Base-by-base conservation (phyloP, 2,329 filamentous ascomycete genomes). In the Fusarium circinatum region DNA sequence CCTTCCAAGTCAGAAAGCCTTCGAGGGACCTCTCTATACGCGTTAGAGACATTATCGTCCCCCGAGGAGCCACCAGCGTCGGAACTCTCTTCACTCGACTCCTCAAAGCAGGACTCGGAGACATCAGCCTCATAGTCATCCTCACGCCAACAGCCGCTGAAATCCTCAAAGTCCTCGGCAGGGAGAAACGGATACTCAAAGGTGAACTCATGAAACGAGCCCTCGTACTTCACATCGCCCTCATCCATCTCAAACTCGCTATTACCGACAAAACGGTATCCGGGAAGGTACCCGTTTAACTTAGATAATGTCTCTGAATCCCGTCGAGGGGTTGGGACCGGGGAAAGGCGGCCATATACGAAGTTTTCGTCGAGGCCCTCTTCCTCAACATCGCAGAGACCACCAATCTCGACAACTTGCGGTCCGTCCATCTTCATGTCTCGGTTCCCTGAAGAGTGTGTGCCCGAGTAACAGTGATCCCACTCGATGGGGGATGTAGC, bases 401-500 rank as follows among this genome's bases (percentile, higher is more conserved):
- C 0, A n/a, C 10, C 6, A 18, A 41, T 1, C 11, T 55, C 26
- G 6, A 1, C 6, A 30, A 12, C 20, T 28, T 14, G 24, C 11
- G 26, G 2, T n/a, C 3, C 8, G 15, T 39, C n/a, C 36, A 42
- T 42, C 7, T 41, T 13, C 5, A n/a, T 28, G 6, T 30, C 36
- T 41, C 3, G 36, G 15, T 42, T 55, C 38, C 18, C 18, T 18
- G 32, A 36, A 8, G 9, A 52, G 32, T 9, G n/a, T 36, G 49
- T 12, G 18, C 34, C n/a, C 18, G 49, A 55, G 20, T 55, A 42
- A 39, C 41, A 28, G 11, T 55, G 51, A n/a, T 55, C 20, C 36
- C 51, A 55, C 11, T 55, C 34, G 8, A 55, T 15, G 9, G 51
- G 51, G 15, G 51, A 28, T n/a, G 36, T 55, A 9, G 17, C 20